Evolutionary conservation across 257 asterid species (phyloP).

Genomic region (Vinca minor): DNA sequence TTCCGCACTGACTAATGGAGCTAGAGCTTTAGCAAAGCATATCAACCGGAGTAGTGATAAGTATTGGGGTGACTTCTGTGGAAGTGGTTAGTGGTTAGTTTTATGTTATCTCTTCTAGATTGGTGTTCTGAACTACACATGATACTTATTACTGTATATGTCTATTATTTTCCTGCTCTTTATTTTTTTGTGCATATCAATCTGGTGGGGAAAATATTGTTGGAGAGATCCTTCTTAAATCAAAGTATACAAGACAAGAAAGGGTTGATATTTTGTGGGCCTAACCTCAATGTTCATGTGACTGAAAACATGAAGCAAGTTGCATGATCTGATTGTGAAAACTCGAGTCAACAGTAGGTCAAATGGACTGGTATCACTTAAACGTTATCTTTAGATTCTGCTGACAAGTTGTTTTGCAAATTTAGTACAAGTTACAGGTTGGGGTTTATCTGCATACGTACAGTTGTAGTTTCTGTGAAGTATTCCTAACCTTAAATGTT

Average conservation of each 20-base stretch:
- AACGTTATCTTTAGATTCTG: background rate
- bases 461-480: background rate
- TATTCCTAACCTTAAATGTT: background rate
- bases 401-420: background rate
- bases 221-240: background rate
- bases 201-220: background rate
- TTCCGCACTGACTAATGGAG: conserved; percentile 59
- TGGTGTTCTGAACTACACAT: conserved; percentile 11
- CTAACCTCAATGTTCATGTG: background rate
- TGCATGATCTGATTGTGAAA: background rate
- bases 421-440: background rate
- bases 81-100: conserved; percentile 73
- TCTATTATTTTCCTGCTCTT: conserved; percentile 7
- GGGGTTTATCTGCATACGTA: background rate
- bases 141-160: background rate
- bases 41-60: conserved; percentile 54
- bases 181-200: background rate
- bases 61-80: conserved; percentile 61
- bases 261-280: background rate
- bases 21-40: conserved; percentile 87
- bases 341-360: too few species aligned
- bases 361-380: background rate
- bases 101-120: conserved; percentile 11
- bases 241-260: background rate
- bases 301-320: background rate